Evolutionary conservation across 352 stramenopile genomes (phyloP), one percentile per base, ranked within the genome.

Genomic region (Phytophthora pinifolia): DNA sequence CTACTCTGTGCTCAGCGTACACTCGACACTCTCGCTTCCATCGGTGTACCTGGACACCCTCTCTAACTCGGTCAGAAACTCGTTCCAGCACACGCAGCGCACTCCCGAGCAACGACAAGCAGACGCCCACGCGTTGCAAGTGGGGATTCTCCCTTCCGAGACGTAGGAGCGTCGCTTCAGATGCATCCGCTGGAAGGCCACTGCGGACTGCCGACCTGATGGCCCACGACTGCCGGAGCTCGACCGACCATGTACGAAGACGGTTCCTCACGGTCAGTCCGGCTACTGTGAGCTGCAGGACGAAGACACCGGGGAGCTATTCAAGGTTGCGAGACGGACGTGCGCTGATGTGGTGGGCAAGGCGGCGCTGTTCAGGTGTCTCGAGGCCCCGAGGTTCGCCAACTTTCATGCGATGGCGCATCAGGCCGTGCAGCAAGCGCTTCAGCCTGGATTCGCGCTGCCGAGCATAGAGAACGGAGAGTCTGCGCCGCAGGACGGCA

Each of bases 241-340:
- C 14, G 63, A 68, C 41, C 32, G 39, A 46, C 42, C 43, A 2
- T 72, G 58, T 47, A 54, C 46, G 38, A 45, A 55, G 46, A 59
- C 46, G 6, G 17, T 67, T 15, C 63, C 58, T 0, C 34, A 42
- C 9, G 62, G 72, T 5, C 57, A 66, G 31, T 54, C 67, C 2
- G 76, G 73, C 34, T 86, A 79, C 56, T 86, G 76, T 37, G 64
- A 74, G 13, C 39, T 84, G 12, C 42, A 62, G 33, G 59, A 79
- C 37, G 36, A 62, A 32, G 43, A 59, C n/a, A 59, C 52, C 0
- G 64, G 70, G 9, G 46, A 64, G 20, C 45, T 63, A 9, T 50
- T 76, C 36, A 63, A 51, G 29, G 46, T 76, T 9, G 63, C 76
- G 35, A 39, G 54, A 15, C 43, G 38, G 1, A 54, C 55, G 9